Evolutionary conservation across 805 yeast genomes (phyloP).

Genomic region (Starmerella tilneyi): DNA sequence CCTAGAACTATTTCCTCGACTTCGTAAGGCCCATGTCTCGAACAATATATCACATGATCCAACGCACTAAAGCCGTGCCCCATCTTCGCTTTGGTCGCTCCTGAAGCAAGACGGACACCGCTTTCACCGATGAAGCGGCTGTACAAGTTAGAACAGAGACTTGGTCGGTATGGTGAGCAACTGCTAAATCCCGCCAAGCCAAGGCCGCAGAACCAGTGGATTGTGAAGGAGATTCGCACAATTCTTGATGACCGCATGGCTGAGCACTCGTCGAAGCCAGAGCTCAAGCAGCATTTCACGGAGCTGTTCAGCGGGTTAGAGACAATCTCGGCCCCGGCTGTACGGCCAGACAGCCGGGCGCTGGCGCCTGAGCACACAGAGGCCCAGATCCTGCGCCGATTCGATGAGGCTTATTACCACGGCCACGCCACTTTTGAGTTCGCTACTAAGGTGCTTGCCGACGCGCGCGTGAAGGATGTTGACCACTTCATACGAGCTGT

Average conservation of each 20-base stretch:
- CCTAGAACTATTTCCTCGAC: too few species aligned
- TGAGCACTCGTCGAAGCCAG: conserved; percentile 18
- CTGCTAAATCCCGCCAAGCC: conserved; percentile 3
- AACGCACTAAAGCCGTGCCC: too few species aligned
- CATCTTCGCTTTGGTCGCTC: too few species aligned
- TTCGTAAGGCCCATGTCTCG: too few species aligned
- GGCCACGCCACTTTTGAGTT: conserved; percentile 24
- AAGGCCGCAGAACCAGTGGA: conserved; percentile 9
- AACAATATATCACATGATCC: too few species aligned
- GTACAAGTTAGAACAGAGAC: conserved; percentile 15
- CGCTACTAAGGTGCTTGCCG: conserved; percentile 24
- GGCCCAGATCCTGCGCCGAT: conserved; percentile 20
- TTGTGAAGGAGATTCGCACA: conserved; percentile 19
- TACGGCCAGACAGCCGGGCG: conserved; percentile 1
- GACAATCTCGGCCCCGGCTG: conserved; percentile 7
- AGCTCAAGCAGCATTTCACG: conserved; percentile 20
- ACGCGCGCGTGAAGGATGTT: conserved; percentile 21
- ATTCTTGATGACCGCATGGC: conserved; percentile 19
- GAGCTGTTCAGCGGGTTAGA: conserved; percentile 24
- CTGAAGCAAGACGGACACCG: too few species aligned
- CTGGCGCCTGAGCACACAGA: conserved; percentile 14
- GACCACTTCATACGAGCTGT: conserved; percentile 25
- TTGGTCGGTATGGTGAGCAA: conserved; percentile 20
- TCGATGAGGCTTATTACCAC: conserved; percentile 26
- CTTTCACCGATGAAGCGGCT: conserved; percentile 16